Percentiles rank a stretch among this genome's conserved stretches.
These are phyloP conservation scores for Metroxylon sagu DNA, from an alignment of 176 grass and related monocot species.

Conservation along the genomic window DNA sequence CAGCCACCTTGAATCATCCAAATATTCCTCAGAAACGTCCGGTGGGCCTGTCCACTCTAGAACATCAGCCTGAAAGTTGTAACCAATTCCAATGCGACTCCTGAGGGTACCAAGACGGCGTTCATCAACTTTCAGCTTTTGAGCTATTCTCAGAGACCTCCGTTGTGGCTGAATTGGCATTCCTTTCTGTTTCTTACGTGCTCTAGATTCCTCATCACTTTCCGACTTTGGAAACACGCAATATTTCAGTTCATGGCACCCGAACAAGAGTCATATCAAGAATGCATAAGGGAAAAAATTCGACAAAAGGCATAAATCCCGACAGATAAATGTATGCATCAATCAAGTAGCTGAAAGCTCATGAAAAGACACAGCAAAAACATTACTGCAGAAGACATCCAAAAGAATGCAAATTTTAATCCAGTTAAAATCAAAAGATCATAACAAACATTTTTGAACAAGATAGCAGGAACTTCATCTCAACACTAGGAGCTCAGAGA, in stretches of 20 bases:
- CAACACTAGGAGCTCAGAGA: too few species aligned
- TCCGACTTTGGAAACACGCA: slow-evolving; percentile 13
- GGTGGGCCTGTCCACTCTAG: slow-evolving; percentile 48
- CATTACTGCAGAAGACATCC: too few species aligned
- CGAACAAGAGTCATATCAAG: background rate
- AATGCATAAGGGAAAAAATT: too few species aligned
- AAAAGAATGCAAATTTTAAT: too few species aligned
- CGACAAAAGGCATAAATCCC: too few species aligned
- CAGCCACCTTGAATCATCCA: slow-evolving; percentile 49
- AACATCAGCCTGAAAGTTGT: slow-evolving; percentile 72
- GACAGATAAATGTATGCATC: too few species aligned
- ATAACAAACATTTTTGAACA: too few species aligned
- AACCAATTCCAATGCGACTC: slow-evolving; percentile 68
- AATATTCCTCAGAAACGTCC: slow-evolving; percentile 34
- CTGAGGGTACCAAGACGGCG: slow-evolving; percentile 48
- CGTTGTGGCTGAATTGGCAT: slow-evolving; percentile 34
- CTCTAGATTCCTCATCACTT: slow-evolving; percentile 2
- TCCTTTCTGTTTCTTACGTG: slow-evolving; percentile 16
- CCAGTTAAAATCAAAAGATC: too few species aligned
- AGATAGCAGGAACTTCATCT: too few species aligned
- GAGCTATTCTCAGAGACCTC: slow-evolving; percentile 88
- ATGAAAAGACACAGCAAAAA: too few species aligned
- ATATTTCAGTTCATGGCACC: background rate
- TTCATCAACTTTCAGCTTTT: slow-evolving; percentile 45
- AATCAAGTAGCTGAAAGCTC: too few species aligned